phyloP scores from a whole-genome alignment of 2,329 filamentous ascomycete genomes.

The Aspergillus arachidicola region DNA sequence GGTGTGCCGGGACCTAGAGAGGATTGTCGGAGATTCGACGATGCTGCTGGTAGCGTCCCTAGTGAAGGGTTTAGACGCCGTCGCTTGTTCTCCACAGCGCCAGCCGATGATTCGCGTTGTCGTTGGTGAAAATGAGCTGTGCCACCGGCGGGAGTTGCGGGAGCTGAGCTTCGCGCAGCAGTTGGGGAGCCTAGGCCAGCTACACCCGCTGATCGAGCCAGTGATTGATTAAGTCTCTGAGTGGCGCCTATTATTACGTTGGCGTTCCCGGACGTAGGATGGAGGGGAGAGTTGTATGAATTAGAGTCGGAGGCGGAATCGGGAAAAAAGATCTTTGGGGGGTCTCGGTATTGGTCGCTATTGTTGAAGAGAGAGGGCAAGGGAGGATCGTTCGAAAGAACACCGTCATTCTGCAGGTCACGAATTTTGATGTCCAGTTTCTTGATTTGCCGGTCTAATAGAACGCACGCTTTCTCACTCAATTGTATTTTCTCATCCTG shows the following conservation, averaged over 20 bases:
- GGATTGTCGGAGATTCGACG: conserved; percentile 61
- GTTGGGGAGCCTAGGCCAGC: conserved; percentile 43
- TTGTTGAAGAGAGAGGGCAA: conserved; percentile 62
- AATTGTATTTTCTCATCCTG: conserved; percentile 66
- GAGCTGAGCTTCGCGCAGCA: conserved; percentile 46
- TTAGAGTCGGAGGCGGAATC: conserved; percentile 50
- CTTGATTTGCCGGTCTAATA: conserved; percentile 66
- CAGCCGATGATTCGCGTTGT: conserved; percentile 58
- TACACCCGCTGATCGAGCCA: conserved; percentile 33
- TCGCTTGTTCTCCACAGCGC: conserved; percentile 60
- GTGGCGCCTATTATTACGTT: conserved; percentile 56
- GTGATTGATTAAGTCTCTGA: conserved; percentile 48
- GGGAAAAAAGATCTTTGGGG: conserved; percentile 53
- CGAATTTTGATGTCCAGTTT: conserved; percentile 64
- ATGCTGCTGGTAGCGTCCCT: conserved; percentile 55
- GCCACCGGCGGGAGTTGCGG: conserved; percentile 45
- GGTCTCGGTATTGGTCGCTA: conserved; percentile 45
- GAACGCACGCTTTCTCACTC: conserved; percentile 60
- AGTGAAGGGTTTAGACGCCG: conserved; percentile 59
- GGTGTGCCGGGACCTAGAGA: conserved; percentile 67
- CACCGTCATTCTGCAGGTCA: conserved; percentile 60
- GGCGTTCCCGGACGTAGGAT: conserved; percentile 59
- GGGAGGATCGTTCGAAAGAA: conserved; percentile 60
- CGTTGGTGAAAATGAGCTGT: conserved; percentile 48
- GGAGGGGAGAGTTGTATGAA: conserved; percentile 50